These are phyloP conservation scores for Aspergillus cavernicola DNA, from an alignment of 495 filamentous ascomycete genomes.

Conservation along the genomic window DNA sequence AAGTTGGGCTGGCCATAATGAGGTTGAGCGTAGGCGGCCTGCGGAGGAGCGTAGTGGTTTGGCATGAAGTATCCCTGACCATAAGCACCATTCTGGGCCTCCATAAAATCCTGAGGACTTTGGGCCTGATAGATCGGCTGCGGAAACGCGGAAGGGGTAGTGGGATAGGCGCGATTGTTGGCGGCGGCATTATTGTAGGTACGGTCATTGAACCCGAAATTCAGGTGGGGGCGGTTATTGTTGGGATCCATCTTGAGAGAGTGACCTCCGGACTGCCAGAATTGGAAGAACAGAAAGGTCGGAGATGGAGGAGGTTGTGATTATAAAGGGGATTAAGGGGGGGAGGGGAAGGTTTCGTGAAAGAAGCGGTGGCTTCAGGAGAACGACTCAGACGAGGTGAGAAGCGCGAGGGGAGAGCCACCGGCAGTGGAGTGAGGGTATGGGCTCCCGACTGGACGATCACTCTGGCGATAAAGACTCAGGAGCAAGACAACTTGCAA, in stretches of 20 bases:
- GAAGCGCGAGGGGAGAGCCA: too few species aligned
- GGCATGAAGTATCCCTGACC: slow-evolving; percentile 64
- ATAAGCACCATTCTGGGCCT: slow-evolving; percentile 47
- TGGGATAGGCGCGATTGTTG: slow-evolving; percentile 84
- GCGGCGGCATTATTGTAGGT: slow-evolving; percentile 53
- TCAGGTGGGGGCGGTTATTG: slow-evolving; percentile 62
- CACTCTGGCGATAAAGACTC: too few species aligned
- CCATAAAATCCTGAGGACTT: slow-evolving; percentile 52
- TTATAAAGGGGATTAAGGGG: slow-evolving; percentile 19
- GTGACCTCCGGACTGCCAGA: slow-evolving; percentile 13
- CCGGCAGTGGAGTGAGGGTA: slow-evolving; percentile 6
- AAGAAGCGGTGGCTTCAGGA: slow-evolving; percentile 39
- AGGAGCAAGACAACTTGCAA: too few species aligned
- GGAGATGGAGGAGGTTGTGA: slow-evolving; percentile 12
- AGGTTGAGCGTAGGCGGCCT: slow-evolving; percentile 57
- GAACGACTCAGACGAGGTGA: slow-evolving; percentile 1
- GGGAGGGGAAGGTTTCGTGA: slow-evolving; percentile 12
- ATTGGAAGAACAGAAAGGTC: slow-evolving; percentile 14
- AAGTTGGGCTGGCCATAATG: slow-evolving; percentile 64
- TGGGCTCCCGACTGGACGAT: not conserved
- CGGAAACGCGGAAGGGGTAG: slow-evolving; percentile 93
- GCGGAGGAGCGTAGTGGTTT: slow-evolving; percentile 51
- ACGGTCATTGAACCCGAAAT: slow-evolving; percentile 64
- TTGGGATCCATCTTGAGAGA: slow-evolving; percentile 49
- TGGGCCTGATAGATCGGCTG: slow-evolving; percentile 77